Evolutionary conservation across 1,284 basidiomycete species (phyloP), one percentile per base, ranked within the genome.

Genomic region (Stygiomarasmius scandens): DNA sequence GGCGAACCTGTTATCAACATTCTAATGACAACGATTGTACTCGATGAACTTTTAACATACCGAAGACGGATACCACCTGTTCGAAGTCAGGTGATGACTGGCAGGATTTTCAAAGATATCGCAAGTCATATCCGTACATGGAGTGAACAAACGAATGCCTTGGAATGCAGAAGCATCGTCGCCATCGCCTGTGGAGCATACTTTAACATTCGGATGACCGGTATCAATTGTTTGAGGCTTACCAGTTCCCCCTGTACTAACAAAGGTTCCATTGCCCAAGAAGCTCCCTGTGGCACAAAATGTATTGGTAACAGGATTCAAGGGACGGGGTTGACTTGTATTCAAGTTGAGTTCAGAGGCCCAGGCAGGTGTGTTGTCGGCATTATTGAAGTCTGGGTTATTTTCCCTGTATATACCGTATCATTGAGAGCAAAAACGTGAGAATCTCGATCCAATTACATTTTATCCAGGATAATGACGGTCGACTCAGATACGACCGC

Each of bases 231-330:
- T 19, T 16, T 9, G 16, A 41, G n/a, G 5, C 38, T 41, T 8
- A 41, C 38, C n/a, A 19, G 16, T 44, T 32, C 51, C 32, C 27
- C 52, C 58, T 38, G 52, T 27, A 52, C 67, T 52, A 45, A 73
- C 68, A 67, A 73, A 68, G 10, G 71, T 71, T 38, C 73, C 73
- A 54, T 79, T 78, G 22, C 69, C 68, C 34, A 79, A 66, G 61
- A 75, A 72, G n/a, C 63, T 67, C 5, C 77, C 76, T 10, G 72
- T 73, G 1, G 77, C 77, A 58, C 78, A 80, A 68, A 23, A 32
- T 32, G 73, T 72, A 67, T 81, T 77, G 9, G 74, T 75, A 14
- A 69, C 49, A 44, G 77, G 64, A 49, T 77, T 66, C 38, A 81
- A 63, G 1, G 77, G 65, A 11, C 66, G 65, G 23, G 74, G 72